These are phyloP conservation scores for Monosporozyma solicola DNA, from an alignment of 805 yeast species.

Conservation along the genomic window DNA sequence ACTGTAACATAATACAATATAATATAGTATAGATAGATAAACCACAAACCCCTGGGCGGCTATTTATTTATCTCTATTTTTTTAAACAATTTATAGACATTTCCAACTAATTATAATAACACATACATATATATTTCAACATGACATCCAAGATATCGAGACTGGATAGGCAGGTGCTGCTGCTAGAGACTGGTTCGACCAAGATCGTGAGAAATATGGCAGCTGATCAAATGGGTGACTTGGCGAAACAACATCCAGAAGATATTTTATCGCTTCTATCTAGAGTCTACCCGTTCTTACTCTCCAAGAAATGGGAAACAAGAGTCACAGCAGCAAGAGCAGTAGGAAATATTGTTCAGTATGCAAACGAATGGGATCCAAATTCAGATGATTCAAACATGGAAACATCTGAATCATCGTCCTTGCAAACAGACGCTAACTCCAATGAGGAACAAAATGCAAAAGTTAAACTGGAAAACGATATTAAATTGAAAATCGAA, in stretches of 20 bases:
- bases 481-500: slow-evolving; percentile 25
- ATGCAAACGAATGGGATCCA: slow-evolving; percentile 81
- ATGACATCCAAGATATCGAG: slow-evolving; percentile 35
- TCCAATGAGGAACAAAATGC: slow-evolving; percentile 17
- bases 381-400: slow-evolving; percentile 32
- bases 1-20: neutral
- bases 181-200: slow-evolving; percentile 89
- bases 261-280: slow-evolving; percentile 76
- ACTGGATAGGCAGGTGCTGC: slow-evolving; percentile 37
- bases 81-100: neutral
- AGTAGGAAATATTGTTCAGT: slow-evolving; percentile 81
- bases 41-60: slow-evolving; percentile 1
- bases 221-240: slow-evolving; percentile 90
- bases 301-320: slow-evolving; percentile 88
- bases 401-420: neutral
- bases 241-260: slow-evolving; percentile 92
- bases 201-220: slow-evolving; percentile 91
- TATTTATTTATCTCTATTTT: neutral
- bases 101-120: neutral
- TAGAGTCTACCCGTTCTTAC: slow-evolving; percentile 82
- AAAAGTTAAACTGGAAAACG: slow-evolving; percentile 28
- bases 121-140: neutral
- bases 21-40: neutral
- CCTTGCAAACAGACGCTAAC: slow-evolving; percentile 5
- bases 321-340: slow-evolving; percentile 92